A percentile compares a stretch with the other conserved stretches of the same genome.
Conservation (phyloP, 257 asterid species). For the Perilla frutescens region DNA sequence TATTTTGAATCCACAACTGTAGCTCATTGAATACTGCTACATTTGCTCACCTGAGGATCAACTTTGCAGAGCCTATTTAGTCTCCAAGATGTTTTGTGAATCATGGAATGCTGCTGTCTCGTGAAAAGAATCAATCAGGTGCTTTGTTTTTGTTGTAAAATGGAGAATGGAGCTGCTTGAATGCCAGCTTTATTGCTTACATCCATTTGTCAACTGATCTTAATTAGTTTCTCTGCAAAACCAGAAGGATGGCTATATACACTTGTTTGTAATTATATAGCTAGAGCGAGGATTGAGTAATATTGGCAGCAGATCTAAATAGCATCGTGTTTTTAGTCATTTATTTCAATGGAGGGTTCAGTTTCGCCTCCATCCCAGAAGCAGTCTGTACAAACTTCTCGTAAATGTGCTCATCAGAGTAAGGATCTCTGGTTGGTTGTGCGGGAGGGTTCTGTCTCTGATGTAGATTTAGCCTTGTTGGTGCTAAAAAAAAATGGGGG, state of each 20-base stretch:
- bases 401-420: constrained; percentile 47
- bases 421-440: constrained; percentile 82
- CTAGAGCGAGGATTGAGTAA: constrained; percentile 4
- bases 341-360: constrained; percentile 57
- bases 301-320: constrained; percentile 24
- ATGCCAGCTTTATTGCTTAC: constrained; percentile 25
- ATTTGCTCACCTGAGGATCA: constrained; percentile 32
- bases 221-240: constrained; percentile 24
- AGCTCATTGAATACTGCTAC: constrained; percentile 9
- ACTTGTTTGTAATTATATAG: constrained; percentile 21
- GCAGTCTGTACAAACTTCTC: constrained; percentile 52
- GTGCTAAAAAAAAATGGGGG: constrained; percentile 82
- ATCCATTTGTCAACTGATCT: constrained; percentile 18
- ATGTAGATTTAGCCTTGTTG: constrained; percentile 69
- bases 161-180: constrained; percentile 33
- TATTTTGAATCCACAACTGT: constrained; percentile 11
- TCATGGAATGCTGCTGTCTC: constrained; percentile 25
- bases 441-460: constrained; percentile 72
- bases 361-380: constrained; percentile 59
- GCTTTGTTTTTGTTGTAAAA: constrained; percentile 35
- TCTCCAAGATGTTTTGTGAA: constrained; percentile 25
- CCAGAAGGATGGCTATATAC: constrained; percentile 15
- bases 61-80: constrained; percentile 35
- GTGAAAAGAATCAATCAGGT: constrained; percentile 36
- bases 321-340: constrained; percentile 18